Conservation (phyloP, 306 rosid species). For the Trifolium fragiferum region DNA sequence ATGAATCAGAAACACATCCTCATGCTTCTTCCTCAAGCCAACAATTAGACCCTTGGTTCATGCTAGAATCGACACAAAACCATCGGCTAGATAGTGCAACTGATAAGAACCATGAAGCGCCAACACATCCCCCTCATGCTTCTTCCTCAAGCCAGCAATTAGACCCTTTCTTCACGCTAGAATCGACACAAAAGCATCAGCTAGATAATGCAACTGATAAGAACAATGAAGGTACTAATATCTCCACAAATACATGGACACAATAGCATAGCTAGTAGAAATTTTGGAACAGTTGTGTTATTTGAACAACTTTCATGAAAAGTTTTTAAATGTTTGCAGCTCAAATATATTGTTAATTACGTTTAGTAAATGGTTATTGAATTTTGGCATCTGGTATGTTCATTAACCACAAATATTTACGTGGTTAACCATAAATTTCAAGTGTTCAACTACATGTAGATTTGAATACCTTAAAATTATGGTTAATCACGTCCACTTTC, state of each 20-base stretch:
- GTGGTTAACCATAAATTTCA: neutral
- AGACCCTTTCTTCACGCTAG: constrained; percentile 30
- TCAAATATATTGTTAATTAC: neutral
- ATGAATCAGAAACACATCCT: neutral
- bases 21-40: too few relatives aligned
- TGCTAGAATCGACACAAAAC: too few relatives aligned
- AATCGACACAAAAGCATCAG: constrained; percentile 10
- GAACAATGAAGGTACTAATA: neutral
- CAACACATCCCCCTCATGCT: constrained; percentile 4
- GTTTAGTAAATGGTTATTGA: neutral
- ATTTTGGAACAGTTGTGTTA: neutral
- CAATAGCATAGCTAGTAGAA: neutral
- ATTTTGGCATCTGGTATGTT: too few relatives aligned
- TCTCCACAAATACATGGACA: neutral
- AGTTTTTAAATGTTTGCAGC: neutral
- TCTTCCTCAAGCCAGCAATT: constrained; percentile 10
- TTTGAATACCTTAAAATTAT: neutral
- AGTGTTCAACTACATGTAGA: neutral
- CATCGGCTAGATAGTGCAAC: too few relatives aligned
- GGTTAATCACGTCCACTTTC: neutral
- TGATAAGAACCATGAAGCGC: neutral
- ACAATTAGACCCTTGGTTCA: too few relatives aligned
- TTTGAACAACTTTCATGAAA: neutral
- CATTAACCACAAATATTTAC: neutral
- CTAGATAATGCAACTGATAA: constrained; percentile 11